Evolutionary conservation across 805 yeast genomes (phyloP).

Genomic region (Myxozyma neotropica): DNA sequence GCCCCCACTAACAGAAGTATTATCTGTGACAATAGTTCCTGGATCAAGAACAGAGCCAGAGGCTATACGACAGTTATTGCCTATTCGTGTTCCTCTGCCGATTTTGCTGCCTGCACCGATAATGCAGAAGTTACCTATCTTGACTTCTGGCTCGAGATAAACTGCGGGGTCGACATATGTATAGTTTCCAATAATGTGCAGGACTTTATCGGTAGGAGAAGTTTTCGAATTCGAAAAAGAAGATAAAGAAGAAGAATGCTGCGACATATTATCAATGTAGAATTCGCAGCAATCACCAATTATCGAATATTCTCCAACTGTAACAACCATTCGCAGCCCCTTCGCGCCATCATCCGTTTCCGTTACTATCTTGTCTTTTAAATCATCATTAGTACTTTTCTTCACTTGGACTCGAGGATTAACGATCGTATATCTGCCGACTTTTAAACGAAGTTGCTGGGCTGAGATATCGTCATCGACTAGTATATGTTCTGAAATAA

Average conservation of each 20-base stretch:
- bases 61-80: constrained; percentile 13
- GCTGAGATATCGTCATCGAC: constrained; percentile 4
- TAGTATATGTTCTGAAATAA: constrained; percentile 20
- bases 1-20: constrained; percentile 5
- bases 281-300: constrained; percentile 14
- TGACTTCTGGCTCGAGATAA: constrained; percentile 5
- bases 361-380: not conserved
- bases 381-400: not conserved
- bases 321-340: not conserved
- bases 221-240: not conserved
- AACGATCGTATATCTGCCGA: constrained; percentile 17
- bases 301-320: constrained; percentile 21
- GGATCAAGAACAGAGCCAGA: constrained; percentile 13
- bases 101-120: constrained; percentile 14
- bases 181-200: constrained; percentile 7
- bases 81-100: constrained; percentile 16
- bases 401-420: constrained; percentile 15
- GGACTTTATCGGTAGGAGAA: not conserved
- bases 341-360: not conserved
- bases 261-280: not conserved
- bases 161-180: constrained; percentile 20
- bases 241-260: not conserved
- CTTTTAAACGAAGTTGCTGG: not conserved
- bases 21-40: constrained; percentile 2
- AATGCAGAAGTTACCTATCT: constrained; percentile 15